These are phyloP conservation scores for Prinsepia uniflora DNA, from an alignment of 306 rosid genomes.

Conservation along the genomic window DNA sequence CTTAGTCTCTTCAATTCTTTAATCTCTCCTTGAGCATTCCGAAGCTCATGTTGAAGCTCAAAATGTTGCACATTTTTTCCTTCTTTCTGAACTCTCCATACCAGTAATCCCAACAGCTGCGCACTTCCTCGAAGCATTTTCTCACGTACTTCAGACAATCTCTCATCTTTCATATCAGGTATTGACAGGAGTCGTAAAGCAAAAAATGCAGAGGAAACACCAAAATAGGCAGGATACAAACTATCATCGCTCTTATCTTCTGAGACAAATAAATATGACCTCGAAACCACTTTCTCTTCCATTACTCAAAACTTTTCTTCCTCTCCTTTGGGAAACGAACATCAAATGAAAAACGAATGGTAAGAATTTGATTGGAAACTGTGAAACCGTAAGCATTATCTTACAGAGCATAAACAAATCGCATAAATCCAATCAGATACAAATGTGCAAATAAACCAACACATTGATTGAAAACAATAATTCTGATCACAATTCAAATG, in stretches of 20 bases:
- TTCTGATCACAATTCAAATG: slow-evolving; percentile 24
- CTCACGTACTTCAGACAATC: slow-evolving; percentile 50
- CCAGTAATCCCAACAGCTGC: slow-evolving; percentile 67
- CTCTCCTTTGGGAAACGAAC: slow-evolving; percentile 25
- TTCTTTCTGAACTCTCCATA: slow-evolving; percentile 71
- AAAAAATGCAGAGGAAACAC: slow-evolving; percentile 82
- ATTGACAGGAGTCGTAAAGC: slow-evolving; percentile 60
- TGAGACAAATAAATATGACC: slow-evolving; percentile 30
- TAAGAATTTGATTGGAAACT: slow-evolving; percentile 23
- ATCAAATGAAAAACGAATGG: slow-evolving; percentile 26
- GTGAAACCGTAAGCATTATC: slow-evolving; percentile 19
- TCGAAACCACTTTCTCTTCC: slow-evolving; percentile 54
- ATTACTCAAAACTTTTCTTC: slow-evolving; percentile 36
- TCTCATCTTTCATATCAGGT: slow-evolving; percentile 46
- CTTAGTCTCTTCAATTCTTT: slow-evolving; percentile 67
- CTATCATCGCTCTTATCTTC: slow-evolving; percentile 42
- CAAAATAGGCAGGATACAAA: slow-evolving; percentile 71
- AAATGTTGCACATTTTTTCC: slow-evolving; percentile 31
- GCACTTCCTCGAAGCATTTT: slow-evolving; percentile 86
- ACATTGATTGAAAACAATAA: slow-evolving; percentile 27
- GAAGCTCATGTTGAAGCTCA: slow-evolving; percentile 39
- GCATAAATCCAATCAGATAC: slow-evolving; percentile 7
- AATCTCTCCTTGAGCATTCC: slow-evolving; percentile 54
- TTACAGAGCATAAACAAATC: not conserved
- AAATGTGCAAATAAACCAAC: not conserved